Percentiles rank a stretch among this genome's conserved stretches.
Conservation (phyloP, 495 filamentous ascomycete species). For the Tuber brumale region DNA sequence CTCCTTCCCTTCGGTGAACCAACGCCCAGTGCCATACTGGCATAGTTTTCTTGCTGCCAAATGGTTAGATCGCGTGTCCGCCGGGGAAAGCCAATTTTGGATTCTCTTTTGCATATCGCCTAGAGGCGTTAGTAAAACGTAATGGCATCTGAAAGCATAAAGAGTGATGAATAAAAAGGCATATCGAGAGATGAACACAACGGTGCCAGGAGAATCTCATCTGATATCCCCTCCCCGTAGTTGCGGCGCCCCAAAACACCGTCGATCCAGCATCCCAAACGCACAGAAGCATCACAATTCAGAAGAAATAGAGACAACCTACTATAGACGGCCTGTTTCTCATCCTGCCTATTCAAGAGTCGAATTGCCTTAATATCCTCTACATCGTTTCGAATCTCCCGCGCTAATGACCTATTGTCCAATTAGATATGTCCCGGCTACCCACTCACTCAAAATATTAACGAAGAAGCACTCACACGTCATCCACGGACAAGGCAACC, state of each 20-base stretch:
- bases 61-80: slow-evolving; percentile 15
- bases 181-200: neutral
- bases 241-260: neutral
- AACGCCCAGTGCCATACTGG: slow-evolving; percentile 18
- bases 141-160: neutral
- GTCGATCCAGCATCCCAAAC: neutral
- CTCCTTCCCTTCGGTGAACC: slow-evolving; percentile 13
- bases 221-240: neutral
- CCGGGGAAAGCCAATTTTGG: slow-evolving; percentile 1
- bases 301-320: neutral
- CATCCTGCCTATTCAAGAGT: slow-evolving; percentile 5
- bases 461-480: slow-evolving; percentile 12
- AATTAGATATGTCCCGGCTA: neutral
- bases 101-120: neutral
- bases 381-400: slow-evolving; percentile 7
- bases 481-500: slow-evolving; percentile 13
- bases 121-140: neutral
- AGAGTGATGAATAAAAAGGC: neutral
- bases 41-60: slow-evolving; percentile 10
- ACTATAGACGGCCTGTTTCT: neutral
- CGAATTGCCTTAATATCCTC: slow-evolving; percentile 7
- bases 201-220: neutral
- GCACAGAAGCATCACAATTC: neutral
- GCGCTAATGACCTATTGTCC: slow-evolving; percentile 6
- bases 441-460: neutral